phyloP scores from a whole-genome alignment of 139 green algal species.

The Chlamydomonas sp. region DNA sequence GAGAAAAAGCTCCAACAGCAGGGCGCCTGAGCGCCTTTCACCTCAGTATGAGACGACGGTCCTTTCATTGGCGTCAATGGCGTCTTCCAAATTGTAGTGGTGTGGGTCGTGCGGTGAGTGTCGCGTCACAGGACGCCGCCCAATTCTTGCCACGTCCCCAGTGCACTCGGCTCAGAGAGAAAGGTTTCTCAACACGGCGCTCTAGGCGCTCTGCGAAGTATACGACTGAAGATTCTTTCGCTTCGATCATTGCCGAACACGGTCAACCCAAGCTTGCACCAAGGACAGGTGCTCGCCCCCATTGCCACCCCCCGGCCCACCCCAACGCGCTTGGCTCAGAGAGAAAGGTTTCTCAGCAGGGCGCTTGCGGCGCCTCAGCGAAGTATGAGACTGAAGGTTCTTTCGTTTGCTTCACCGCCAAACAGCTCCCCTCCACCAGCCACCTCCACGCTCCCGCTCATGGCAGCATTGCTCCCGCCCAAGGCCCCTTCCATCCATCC shows the following conservation, averaged over 20 bases:
- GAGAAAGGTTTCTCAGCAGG: conserved; percentile 14
- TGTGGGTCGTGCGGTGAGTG: not conserved
- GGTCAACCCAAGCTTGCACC: not conserved
- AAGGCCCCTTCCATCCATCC: not conserved
- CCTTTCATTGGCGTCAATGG: conserved; percentile 13
- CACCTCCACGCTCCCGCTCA: not conserved
- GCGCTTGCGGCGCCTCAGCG: not conserved
- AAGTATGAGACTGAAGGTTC: conserved; percentile 9
- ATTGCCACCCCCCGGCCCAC: not conserved
- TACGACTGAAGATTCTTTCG: conserved; percentile 20
- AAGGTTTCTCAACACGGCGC: conserved; percentile 31
- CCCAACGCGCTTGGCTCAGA: not conserved
- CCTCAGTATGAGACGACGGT: not conserved
- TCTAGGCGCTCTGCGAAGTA: conserved; percentile 21
- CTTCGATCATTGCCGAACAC: not conserved
- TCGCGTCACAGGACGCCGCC: too few species aligned
- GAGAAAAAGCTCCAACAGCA: not conserved
- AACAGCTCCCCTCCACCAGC: too few species aligned
- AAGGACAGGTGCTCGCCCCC: not conserved
- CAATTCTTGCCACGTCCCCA: not conserved
- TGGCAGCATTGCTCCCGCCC: not conserved
- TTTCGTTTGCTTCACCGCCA: not conserved
- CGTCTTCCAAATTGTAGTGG: not conserved
- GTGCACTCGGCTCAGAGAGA: conserved; percentile 33
- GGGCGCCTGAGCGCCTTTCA: not conserved